A percentile compares a stretch with the other conserved stretches of the same genome.
These are phyloP conservation scores for Linaria vulgaris DNA, from an alignment of 257 asterid genomes.

Conservation along the genomic window DNA sequence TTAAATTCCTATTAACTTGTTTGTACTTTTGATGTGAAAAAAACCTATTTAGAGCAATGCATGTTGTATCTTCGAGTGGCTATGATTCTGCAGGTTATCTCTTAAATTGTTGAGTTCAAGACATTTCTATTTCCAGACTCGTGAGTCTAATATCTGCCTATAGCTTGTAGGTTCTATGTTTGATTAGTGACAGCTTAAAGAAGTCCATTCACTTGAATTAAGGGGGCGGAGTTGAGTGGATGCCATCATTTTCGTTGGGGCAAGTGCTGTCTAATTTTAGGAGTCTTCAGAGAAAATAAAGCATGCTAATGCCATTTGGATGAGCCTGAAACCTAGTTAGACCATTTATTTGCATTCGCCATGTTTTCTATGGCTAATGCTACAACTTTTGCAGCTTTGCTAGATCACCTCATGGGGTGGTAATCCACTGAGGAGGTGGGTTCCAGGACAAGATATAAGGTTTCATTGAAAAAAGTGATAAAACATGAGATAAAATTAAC, in stretches of 20 bases:
- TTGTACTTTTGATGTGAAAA: background rate
- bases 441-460: no score
- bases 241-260: background rate
- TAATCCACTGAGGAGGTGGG: no score
- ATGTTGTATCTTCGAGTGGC: constrained; percentile 7
- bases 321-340: background rate
- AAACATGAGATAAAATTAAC: no score
- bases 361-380: background rate
- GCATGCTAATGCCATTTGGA: background rate
- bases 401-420: background rate
- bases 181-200: background rate
- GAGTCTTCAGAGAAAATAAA: background rate
- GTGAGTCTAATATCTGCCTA: background rate
- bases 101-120: constrained; percentile 1
- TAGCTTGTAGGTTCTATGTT: background rate
- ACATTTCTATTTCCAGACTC: background rate
- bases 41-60: no score
- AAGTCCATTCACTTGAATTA: background rate
- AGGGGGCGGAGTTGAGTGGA: background rate
- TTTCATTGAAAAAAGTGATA: no score
- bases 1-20: background rate
- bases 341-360: background rate
- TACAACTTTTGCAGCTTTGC: background rate
- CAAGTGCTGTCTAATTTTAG: background rate
- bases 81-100: background rate